Conservation (phyloP, 306 rosid genomes). For the Corylus avellana region DNA sequence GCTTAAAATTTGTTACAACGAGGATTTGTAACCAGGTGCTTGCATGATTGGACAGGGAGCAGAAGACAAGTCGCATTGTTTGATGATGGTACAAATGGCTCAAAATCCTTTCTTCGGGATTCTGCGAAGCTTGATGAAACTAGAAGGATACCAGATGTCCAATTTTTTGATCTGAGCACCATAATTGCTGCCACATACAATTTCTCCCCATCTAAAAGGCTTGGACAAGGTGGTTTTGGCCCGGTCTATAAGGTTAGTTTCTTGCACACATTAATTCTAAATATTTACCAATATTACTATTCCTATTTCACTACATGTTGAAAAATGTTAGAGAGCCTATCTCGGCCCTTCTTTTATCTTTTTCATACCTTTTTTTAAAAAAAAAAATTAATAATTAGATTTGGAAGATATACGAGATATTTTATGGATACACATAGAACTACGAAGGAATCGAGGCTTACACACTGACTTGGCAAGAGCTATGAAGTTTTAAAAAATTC, state of each 20-base stretch:
- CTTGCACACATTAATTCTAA: background rate
- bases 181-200: slow-evolving; percentile 8
- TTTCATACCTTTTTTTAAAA: too few species aligned
- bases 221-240: slow-evolving; percentile 33
- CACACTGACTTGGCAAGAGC: too few species aligned
- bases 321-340: too few species aligned
- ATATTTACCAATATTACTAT: too few species aligned
- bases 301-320: background rate
- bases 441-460: too few species aligned
- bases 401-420: too few species aligned
- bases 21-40: background rate
- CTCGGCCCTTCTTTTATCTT: too few species aligned
- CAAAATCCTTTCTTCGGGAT: background rate
- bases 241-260: background rate
- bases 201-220: slow-evolving; percentile 13
- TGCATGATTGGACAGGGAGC: background rate
- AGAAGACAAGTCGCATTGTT: background rate
- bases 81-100: background rate
- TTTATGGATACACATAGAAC: too few species aligned
- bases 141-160: slow-evolving; percentile 27
- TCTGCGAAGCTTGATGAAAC: background rate
- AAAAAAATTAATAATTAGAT: too few species aligned
- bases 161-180: slow-evolving; percentile 5
- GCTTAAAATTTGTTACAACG: background rate
- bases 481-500: too few species aligned